Conservation (phyloP, 2,329 filamentous ascomycete genomes). For the Monilinia polystroma region DNA sequence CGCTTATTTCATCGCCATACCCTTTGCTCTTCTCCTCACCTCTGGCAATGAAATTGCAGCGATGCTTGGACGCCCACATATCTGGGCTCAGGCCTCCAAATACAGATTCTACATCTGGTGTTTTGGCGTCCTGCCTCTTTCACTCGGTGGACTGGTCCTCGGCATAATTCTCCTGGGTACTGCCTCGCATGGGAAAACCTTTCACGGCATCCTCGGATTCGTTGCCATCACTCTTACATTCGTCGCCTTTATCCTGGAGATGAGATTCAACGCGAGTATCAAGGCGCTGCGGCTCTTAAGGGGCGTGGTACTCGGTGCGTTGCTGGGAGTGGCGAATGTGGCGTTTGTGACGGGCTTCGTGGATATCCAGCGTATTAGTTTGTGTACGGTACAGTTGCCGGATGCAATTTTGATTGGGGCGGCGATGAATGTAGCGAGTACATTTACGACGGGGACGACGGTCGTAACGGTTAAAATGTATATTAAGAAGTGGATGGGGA, state of each 20-base stretch:
- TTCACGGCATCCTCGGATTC: background rate
- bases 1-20: slow-evolving; percentile 17
- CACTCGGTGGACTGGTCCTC: background rate
- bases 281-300: background rate
- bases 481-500: background rate
- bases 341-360: slow-evolving; percentile 10
- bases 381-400: slow-evolving; percentile 17
- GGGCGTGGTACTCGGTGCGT: background rate
- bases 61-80: slow-evolving; percentile 4
- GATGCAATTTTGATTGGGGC: slow-evolving; percentile 13
- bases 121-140: slow-evolving; percentile 2
- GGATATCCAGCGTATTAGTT: slow-evolving; percentile 17
- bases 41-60: slow-evolving; percentile 20
- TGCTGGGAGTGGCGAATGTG: background rate
- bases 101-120: slow-evolving; percentile 15
- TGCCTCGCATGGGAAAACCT: background rate
- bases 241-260: slow-evolving; percentile 1
- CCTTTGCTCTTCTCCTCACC: slow-evolving; percentile 5
- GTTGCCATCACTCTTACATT: background rate
- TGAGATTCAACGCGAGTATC: background rate
- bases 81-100: slow-evolving; percentile 15
- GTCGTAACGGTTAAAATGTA: slow-evolving; percentile 2
- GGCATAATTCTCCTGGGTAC: slow-evolving; percentile 11
- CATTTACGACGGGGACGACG: background rate
- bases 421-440: background rate